Evolutionary conservation across 768 basidiomycete genomes (phyloP).

Genomic region (Lentinula sp.): DNA sequence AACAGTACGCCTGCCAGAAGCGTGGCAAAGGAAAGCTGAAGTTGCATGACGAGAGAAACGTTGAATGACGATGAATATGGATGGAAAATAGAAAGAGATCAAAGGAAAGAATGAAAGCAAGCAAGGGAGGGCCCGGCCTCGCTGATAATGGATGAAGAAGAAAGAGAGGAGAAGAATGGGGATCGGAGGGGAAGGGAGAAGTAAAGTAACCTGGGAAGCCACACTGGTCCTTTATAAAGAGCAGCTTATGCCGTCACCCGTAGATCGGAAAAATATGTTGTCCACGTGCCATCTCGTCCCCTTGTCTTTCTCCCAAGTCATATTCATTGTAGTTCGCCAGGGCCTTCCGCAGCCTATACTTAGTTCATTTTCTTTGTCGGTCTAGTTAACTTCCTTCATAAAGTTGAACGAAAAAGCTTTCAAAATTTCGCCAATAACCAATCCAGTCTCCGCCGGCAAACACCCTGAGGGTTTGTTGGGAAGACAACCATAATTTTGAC

Average conservation of each 20-base stretch:
- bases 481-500: neutral
- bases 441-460: too few relatives aligned
- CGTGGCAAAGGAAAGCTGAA: constrained; percentile 42
- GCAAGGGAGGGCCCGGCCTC: constrained; percentile 30
- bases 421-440: too few relatives aligned
- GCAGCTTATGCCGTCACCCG: neutral
- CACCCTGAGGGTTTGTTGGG: neutral
- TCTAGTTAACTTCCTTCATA: neutral
- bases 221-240: neutral
- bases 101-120: constrained; percentile 16
- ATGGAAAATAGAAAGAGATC: constrained; percentile 14
- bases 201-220: neutral
- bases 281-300: neutral
- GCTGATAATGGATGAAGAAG: constrained; percentile 15
- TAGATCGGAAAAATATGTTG: neutral
- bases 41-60: constrained; percentile 40
- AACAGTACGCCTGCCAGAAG: constrained; percentile 49
- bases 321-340: too few relatives aligned
- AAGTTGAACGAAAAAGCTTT: too few relatives aligned
- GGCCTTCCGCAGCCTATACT: neutral
- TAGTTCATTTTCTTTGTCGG: too few relatives aligned
- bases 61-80: constrained; percentile 13
- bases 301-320: neutral
- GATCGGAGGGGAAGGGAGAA: neutral
- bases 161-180: constrained; percentile 10